These are phyloP conservation scores for Lepiota venenata DNA, from an alignment of 768 basidiomycete genomes.

Conservation along the genomic window DNA sequence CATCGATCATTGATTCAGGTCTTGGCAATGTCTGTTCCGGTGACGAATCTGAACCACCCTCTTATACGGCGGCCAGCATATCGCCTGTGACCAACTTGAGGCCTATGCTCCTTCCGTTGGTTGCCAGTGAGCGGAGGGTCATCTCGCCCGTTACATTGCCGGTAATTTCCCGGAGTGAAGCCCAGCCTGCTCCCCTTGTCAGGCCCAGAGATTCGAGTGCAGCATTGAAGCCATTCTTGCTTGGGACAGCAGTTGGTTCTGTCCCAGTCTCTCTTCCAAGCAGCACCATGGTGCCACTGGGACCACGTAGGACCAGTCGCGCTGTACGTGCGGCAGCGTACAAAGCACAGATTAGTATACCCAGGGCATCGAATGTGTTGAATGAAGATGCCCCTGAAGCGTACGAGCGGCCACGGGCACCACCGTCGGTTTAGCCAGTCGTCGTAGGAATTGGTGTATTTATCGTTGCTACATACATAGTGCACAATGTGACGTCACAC, in stretches of 20 bases:
- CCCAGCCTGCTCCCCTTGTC: background rate
- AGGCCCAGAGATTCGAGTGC: constrained; percentile 9
- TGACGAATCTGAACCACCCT: background rate
- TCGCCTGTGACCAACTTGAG: constrained; percentile 12
- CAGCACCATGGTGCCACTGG: constrained; percentile 24
- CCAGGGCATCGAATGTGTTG: constrained; percentile 17
- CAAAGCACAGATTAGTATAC: constrained; percentile 28
- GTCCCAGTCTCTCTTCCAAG: constrained; percentile 21
- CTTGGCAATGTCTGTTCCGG: background rate
- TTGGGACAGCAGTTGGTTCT: constrained; percentile 27
- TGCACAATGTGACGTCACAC: constrained; percentile 24
- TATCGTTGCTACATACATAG: background rate
- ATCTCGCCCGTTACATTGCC: background rate
- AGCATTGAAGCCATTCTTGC: constrained; percentile 29
- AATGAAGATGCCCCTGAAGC: constrained; percentile 22
- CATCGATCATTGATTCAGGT: background rate
- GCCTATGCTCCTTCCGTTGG: constrained; percentile 25
- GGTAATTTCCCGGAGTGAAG: background rate
- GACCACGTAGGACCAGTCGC: constrained; percentile 23
- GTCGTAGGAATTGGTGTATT: background rate
- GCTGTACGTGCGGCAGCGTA: constrained; percentile 21
- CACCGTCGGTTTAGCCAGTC: constrained; percentile 31
- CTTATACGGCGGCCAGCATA: background rate
- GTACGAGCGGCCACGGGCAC: constrained; percentile 40
- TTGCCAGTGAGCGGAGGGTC: constrained; percentile 8